A percentile compares a stretch with the other conserved stretches of the same genome.
Evolutionary conservation across 2,329 filamentous ascomycete species (phyloP).

Genomic region (Didymella segeticola): DNA sequence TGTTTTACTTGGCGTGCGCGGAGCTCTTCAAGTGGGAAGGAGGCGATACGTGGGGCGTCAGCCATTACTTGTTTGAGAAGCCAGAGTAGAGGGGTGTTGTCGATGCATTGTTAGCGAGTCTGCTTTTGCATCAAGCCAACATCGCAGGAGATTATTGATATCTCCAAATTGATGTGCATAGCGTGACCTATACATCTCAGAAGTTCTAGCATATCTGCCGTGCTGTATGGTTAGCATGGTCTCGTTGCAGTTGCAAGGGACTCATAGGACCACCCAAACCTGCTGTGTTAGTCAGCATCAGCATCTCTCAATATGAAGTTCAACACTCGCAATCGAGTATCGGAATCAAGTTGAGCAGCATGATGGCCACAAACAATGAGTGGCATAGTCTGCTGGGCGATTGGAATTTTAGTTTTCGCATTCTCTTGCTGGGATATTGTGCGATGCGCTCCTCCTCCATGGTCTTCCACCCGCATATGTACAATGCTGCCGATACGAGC

Average conservation of each 20-base stretch:
- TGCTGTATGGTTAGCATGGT: too few relatives aligned
- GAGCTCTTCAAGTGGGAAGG: slow-evolving; percentile 71
- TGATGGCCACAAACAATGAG: too few relatives aligned
- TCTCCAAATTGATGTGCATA: too few relatives aligned
- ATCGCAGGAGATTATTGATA: too few relatives aligned
- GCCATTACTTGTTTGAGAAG: slow-evolving; percentile 72
- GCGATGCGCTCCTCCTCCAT: slow-evolving; percentile 4
- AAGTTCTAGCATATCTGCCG: too few relatives aligned
- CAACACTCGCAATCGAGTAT: neutral
- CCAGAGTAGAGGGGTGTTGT: slow-evolving; percentile 25
- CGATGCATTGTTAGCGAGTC: neutral
- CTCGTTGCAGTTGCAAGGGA: neutral
- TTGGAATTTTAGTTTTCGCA: slow-evolving; percentile 23
- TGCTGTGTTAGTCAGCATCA: neutral
- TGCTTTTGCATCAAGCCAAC: neutral
- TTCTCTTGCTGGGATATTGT: slow-evolving; percentile 19
- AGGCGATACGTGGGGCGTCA: slow-evolving; percentile 72
- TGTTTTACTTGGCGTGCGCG: slow-evolving; percentile 75
- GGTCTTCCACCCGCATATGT: slow-evolving; percentile 17
- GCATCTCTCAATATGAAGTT: too few relatives aligned
- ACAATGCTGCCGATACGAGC: slow-evolving; percentile 12
- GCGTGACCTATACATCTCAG: too few relatives aligned
- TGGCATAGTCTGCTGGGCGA: too few relatives aligned
- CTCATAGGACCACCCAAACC: neutral
- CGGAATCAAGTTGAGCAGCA: neutral